A percentile compares a stretch with the other conserved stretches of the same genome.
Evolutionary conservation across 116 monocot genomes (phyloP).

Genomic region (Thalassia testudinum): DNA sequence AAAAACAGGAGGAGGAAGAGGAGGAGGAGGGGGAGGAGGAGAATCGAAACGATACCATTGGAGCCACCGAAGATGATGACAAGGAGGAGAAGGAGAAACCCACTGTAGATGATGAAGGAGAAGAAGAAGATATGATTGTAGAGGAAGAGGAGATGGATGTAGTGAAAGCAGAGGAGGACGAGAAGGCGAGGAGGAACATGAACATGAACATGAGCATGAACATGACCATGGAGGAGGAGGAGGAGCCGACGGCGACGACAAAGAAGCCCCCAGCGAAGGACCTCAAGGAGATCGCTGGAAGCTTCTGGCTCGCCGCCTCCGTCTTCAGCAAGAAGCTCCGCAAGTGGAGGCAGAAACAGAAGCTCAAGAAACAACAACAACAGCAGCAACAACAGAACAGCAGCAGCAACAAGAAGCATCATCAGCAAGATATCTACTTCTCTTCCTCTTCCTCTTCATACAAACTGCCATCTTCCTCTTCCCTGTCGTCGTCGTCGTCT

Average conservation of each 20-base stretch:
- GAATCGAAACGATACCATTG: background rate
- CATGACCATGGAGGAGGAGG: conserved; percentile 68
- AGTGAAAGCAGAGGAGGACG: conserved; percentile 10
- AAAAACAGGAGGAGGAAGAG: background rate
- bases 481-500: conserved; percentile 3
- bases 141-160: conserved; percentile 4
- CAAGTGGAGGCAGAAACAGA: conserved; percentile 72
- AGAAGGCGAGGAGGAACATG: conserved; percentile 4
- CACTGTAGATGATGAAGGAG: background rate
- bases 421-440: background rate
- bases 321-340: conserved; percentile 73
- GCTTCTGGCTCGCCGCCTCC: conserved; percentile 57
- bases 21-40: background rate
- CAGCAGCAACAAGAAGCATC: too few species aligned
- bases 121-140: background rate
- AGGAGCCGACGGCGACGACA: conserved; percentile 25
- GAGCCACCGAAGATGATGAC: too few species aligned
- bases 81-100: too few species aligned
- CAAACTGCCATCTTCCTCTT: background rate
- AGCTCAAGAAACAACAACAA: conserved; percentile 29
- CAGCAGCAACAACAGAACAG: background rate
- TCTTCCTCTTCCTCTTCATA: conserved; percentile 5
- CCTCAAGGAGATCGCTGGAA: conserved; percentile 62
- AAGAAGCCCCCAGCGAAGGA: conserved; percentile 36
- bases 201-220: background rate